Evolutionary conservation across 441 rosid genomes (phyloP).

Genomic region (Lepidium campestre): DNA sequence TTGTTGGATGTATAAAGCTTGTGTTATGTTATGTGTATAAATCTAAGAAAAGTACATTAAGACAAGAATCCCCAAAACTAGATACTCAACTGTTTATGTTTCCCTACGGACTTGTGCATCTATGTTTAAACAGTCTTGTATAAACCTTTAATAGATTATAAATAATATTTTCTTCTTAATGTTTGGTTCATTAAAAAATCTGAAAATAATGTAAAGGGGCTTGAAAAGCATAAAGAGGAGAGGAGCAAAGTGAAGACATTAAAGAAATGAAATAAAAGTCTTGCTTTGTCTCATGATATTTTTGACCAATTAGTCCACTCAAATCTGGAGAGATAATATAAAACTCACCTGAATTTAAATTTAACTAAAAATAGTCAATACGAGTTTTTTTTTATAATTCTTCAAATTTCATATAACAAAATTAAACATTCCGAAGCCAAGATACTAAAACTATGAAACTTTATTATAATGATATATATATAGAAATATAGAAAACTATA

Average conservation of each 20-base stretch:
- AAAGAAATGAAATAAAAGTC: conserved; percentile 5
- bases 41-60: neutral
- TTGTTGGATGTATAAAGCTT: too few relatives aligned
- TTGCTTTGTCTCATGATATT: conserved; percentile 11
- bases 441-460: too few relatives aligned
- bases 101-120: conserved; percentile 3
- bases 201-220: neutral
- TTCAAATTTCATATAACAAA: too few relatives aligned
- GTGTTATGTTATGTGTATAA: neutral
- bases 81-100: conserved; percentile 12
- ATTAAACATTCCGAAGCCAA: neutral
- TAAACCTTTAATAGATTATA: neutral
- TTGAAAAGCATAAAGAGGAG: neutral
- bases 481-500: too few relatives aligned
- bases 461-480: too few relatives aligned
- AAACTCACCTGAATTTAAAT: neutral
- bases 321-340: neutral
- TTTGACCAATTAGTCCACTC: conserved; percentile 18
- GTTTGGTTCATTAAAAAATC: neutral
- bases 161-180: neutral
- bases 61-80: conserved; percentile 12
- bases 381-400: too few relatives aligned
- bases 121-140: conserved; percentile 3
- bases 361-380: neutral
- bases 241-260: neutral